Base-by-base conservation (phyloP, 2,329 filamentous ascomycete species). In the Talaromyces sp. region DNA sequence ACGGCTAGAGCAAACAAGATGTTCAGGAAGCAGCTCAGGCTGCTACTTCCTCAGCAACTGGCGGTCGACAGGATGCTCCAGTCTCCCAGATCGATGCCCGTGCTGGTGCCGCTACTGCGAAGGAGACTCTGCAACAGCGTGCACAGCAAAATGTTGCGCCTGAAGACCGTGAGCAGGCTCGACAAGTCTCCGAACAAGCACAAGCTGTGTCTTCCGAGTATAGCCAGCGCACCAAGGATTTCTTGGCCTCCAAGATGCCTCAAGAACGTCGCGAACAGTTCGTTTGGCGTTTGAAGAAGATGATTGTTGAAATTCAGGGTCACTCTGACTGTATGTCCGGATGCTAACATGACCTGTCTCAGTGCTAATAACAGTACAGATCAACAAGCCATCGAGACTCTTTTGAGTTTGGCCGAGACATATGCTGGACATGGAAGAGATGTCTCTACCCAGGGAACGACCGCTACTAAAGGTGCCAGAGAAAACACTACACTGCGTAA, bases 211-310 rank as follows among this genome's bases (percentile, higher is more conserved):
- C 77, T 43, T 78, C 78, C 58, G 79, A 81, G 65, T 62, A 72
- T 43, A 68, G 70, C 27, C 71, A 73, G 13, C 73, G 84, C 65
- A 83, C 89, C 31, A 88, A 85, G 74, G 87, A 91, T 70, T 98
- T 98, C 76, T 81, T 97, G 63, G 85, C 87, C 71, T 86, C 89
- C 73, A 99, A 98, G 84, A 85, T 99, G 79, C 93, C 95, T 0
- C 82, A 94, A 79, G 93, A 98, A 78, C 92, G 95, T 67, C 92
- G 93, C 67, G 93, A 98, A 8, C 93, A 97, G 83, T 89, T 89
- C 64, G 89, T 97, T 72, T 97, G 89, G 86, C 91, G 95, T 43
- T 81, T 99, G 70, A 99, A 94, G 88, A 98, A 98, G 87, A 96
- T 98, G 90, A 82, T 99, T 45, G 88, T 97, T 54, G 95, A 99